Conservation (phyloP, 176 grass and related monocot genomes). For the Juncus effusus region DNA sequence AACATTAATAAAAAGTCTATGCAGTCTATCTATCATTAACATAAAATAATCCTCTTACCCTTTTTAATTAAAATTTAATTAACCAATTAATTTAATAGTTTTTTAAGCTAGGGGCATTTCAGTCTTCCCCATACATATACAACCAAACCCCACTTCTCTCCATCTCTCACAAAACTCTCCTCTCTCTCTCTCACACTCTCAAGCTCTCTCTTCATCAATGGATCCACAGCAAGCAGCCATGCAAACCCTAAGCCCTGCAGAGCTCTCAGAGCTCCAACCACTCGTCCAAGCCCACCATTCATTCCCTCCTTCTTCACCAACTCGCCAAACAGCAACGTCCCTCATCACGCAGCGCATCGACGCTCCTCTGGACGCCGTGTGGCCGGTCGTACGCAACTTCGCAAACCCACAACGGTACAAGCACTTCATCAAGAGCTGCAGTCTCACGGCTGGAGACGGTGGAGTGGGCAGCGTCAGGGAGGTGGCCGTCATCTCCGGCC, state of each 20-base stretch:
- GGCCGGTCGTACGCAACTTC: conserved; percentile 81
- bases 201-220: conserved; percentile 4
- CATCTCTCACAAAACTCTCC: not conserved
- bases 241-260: conserved; percentile 19
- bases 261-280: conserved; percentile 17
- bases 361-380: conserved; percentile 65
- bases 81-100: no score
- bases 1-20: no score
- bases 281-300: conserved; percentile 55
- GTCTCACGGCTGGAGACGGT: conserved; percentile 52
- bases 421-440: conserved; percentile 91
- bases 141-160: conserved; percentile 15
- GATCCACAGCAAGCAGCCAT: conserved; percentile 17
- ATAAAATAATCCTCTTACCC: no score
- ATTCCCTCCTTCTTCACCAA: conserved; percentile 29
- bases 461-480: conserved; percentile 84
- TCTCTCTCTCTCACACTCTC: not conserved
- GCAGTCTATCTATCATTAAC: no score
- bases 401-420: conserved; percentile 78
- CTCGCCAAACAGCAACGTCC: conserved; percentile 55
- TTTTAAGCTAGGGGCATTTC: not conserved
- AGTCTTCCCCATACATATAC: conserved; percentile 13
- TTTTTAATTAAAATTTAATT: no score
- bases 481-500: conserved; percentile 75
- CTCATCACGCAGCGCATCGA: conserved; percentile 72